Conservation (phyloP, 2,329 filamentous ascomycete genomes). For the Acrocalymma vagum region DNA sequence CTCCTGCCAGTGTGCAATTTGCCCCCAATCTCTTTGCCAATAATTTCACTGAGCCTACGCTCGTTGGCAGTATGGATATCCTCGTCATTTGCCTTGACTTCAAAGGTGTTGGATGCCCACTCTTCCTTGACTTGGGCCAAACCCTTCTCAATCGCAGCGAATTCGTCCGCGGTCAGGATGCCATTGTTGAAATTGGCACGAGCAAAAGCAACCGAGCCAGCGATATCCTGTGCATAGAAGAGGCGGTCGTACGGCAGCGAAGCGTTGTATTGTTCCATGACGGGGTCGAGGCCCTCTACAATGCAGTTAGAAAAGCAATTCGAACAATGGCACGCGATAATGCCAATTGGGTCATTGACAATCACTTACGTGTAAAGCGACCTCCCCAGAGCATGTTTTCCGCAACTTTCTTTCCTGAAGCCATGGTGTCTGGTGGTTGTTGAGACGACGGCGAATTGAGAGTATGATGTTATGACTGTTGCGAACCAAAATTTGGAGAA, state of each 20-base stretch:
- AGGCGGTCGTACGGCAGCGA: conserved; percentile 80
- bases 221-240: conserved; percentile 83
- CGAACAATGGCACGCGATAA: too few species aligned
- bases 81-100: conserved; percentile 59
- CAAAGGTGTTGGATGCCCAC: conserved; percentile 57
- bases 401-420: conserved; percentile 44
- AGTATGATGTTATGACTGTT: conserved; percentile 29
- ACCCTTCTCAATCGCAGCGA: conserved; percentile 76
- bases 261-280: conserved; percentile 88
- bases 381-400: conserved; percentile 51
- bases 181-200: conserved; percentile 78
- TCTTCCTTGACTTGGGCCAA: conserved; percentile 66
- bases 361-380: conserved; percentile 41
- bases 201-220: conserved; percentile 82
- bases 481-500: conserved; percentile 31
- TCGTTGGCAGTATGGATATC: conserved; percentile 66
- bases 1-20: conserved; percentile 90
- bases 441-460: conserved; percentile 2
- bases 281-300: conserved; percentile 79
- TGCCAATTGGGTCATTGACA: conserved; percentile 18
- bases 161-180: conserved; percentile 77
- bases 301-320: conserved; percentile 8
- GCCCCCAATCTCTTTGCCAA: conserved; percentile 83
- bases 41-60: conserved; percentile 74
- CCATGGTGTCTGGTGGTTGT: conserved; percentile 26